A percentile compares a stretch with the other conserved stretches of the same genome.
phyloP scores from a whole-genome alignment of 441 rosid genomes.

The Raphanus hybrid region DNA sequence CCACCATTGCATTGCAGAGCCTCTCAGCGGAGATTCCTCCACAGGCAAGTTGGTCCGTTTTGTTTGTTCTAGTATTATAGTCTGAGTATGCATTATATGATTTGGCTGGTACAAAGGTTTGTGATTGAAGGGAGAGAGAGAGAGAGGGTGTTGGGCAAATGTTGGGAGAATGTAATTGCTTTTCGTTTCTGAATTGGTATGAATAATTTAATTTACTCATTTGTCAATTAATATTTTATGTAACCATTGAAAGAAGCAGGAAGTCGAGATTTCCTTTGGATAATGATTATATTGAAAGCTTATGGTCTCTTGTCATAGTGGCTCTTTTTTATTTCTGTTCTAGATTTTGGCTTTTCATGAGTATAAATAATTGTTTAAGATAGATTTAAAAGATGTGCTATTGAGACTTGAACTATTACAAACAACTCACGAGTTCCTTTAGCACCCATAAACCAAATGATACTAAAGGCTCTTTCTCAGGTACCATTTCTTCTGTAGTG shows the following conservation, averaged over 20 bases:
- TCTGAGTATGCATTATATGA: neutral
- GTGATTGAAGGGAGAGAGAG: slow-evolving; percentile 24
- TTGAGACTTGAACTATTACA: no score
- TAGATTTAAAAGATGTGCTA: no score
- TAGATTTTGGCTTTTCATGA: no score
- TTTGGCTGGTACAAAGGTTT: slow-evolving; percentile 14
- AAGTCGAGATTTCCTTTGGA: neutral
- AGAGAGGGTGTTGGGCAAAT: slow-evolving; percentile 9
- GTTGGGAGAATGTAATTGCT: slow-evolving; percentile 16
- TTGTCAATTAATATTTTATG: slow-evolving; percentile 22
- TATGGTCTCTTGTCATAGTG: neutral
- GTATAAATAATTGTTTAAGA: no score
- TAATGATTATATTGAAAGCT: neutral
- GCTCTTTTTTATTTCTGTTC: neutral
- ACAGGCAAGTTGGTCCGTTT: slow-evolving; percentile 29
- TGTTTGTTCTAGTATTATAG: neutral
- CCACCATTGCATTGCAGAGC: slow-evolving; percentile 35
- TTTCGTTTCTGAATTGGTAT: slow-evolving; percentile 25
- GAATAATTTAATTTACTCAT: slow-evolving; percentile 30
- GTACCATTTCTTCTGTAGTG: no score
- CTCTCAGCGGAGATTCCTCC: slow-evolving; percentile 11
- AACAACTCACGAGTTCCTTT: no score
- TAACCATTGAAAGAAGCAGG: slow-evolving; percentile 12
- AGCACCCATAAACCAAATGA: no score
- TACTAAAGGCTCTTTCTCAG: no score